Evolutionary conservation across 139 green algal species (phyloP), one percentile per base, ranked within the genome.

Genomic region (Microglena sp.): DNA sequence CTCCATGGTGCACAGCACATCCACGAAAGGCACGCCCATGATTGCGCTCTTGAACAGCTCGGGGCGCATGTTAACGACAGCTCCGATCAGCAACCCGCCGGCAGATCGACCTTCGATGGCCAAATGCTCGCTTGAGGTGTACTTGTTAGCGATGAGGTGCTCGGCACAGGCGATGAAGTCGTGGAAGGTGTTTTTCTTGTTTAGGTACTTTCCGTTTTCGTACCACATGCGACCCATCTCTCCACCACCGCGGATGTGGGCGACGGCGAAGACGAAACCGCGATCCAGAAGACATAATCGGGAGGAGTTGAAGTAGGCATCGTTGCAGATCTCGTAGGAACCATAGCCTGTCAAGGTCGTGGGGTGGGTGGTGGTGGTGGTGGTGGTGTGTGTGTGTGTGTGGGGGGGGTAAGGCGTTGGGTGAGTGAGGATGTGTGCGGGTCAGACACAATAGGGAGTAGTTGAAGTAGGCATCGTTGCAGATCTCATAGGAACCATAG

Each of bases 11-110:
- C 84, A 91, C 32, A 91, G 66, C 1, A 81, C 74, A 80, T 98
- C 92, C 59, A 98, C 92, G 71, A 98, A 98, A 0, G 89, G 90
- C 33, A 98, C 87, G 32, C 81, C 80, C 26, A 87, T 66, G 31
- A 91, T 73, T 18, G 58, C 76, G 0, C 75, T 73, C 4, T 80
- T 56, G 61, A 92, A 94, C 15, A 95, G 78, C 54, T 88, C 84
- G 0, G 87, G 87, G 0, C 75, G 69, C 87, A 91, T 90, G 83
- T 94, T 95, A 50, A 86, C 50, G 24, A 85, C 78, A 1, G 84
- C 82, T 3, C 87, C 89, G 67, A 91, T 84, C 29, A 86, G 53
- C 59, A 91, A 62, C 18, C 87, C 87, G 7, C 89, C 89, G 5
- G 89, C 89, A 40, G 68, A 84, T 43, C 84, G 76, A 1, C 89